These are phyloP conservation scores for Neophaeococcomyces mojaviensis DNA, from an alignment of 2,329 filamentous ascomycete genomes.

Conservation along the genomic window DNA sequence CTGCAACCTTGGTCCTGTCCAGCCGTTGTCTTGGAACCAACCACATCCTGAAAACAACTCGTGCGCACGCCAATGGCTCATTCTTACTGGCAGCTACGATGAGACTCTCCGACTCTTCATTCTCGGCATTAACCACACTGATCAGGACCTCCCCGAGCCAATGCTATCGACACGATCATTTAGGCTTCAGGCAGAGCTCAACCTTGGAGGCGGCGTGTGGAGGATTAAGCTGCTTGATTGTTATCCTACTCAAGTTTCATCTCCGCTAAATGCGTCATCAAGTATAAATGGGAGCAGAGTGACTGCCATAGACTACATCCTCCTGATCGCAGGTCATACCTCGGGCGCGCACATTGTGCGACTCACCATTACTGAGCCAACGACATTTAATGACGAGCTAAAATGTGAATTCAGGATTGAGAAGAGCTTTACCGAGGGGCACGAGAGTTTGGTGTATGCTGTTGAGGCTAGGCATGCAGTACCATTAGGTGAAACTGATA, in stretches of 20 bases:
- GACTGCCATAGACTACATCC: slow-evolving; percentile 34
- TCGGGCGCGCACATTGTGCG: slow-evolving; percentile 64
- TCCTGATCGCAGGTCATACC: slow-evolving; percentile 94
- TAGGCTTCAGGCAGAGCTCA: slow-evolving; percentile 44
- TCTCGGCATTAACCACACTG: slow-evolving; percentile 25
- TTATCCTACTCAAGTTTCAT: slow-evolving; percentile 10
- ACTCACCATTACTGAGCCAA: slow-evolving; percentile 35
- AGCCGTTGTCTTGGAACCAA: neutral
- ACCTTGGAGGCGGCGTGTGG: slow-evolving; percentile 80
- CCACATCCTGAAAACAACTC: neutral
- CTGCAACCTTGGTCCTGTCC: slow-evolving; percentile 43
- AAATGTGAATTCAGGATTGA: slow-evolving; percentile 58
- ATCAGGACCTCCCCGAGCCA: neutral
- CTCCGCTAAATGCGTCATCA: neutral
- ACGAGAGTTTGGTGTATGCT: slow-evolving; percentile 92
- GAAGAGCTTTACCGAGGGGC: slow-evolving; percentile 64
- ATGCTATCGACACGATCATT: neutral
- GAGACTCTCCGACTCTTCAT: slow-evolving; percentile 64
- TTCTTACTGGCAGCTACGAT: slow-evolving; percentile 88
- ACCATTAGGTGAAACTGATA: neutral
- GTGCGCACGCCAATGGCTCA: slow-evolving; percentile 36
- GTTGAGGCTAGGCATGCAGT: slow-evolving; percentile 50
- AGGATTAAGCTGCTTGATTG: slow-evolving; percentile 54
- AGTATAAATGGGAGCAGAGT: no score
- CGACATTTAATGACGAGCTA: slow-evolving; percentile 22